Base-by-base conservation (phyloP, 1,139 yeast species). In the Geotrichum fermentans region DNA sequence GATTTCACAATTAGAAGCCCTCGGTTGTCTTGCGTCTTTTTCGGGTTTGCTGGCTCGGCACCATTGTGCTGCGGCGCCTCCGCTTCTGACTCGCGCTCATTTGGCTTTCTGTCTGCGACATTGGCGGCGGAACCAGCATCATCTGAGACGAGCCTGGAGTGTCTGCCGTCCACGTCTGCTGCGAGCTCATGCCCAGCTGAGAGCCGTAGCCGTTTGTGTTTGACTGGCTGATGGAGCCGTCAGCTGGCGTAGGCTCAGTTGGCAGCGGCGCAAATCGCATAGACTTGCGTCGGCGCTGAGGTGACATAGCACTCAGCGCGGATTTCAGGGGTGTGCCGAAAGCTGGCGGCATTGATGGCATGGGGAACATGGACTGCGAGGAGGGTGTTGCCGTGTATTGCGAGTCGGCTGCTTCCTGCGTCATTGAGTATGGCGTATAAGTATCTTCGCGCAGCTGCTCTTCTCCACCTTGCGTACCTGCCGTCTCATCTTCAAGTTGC, bases 1-100 rank as follows among this genome's bases (percentile, higher is more conserved):
- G n/a, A n/a, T n/a, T n/a, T n/a, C n/a, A n/a, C n/a, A n/a, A 38
- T 16, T 41, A 22, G 20, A 41, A 41, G 2, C 44, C 44, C 18
- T 41, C 44, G 13, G 44, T 38, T 8, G 41, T 41, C 26, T 41
- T 41, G 10, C 44, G 28, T 32, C 44, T 26, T 22, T 41, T 41
- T 10, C 36, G 33, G 3, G 10, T 7, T 33, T 40, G 43, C n/a
- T 30, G 14, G 38, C 32, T 21, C n/a, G 37, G 44, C 30, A 41
- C n/a, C 29, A 32, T 22, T 21, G 38, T 33, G 28, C 28, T 24
- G 28, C 28, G 28, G 8, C 28, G 28, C 28, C 28, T 6, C 10
- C 28, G 28, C 28, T 24, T 6, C 28, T 24, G 28, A 10, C 28
- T 24, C 28, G 28, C 28, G 8, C 38, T 18, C 14, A 16, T 18